Evolutionary conservation across 2,329 filamentous ascomycete genomes (phyloP).

Genomic region (Aspergillus clavatus): DNA sequence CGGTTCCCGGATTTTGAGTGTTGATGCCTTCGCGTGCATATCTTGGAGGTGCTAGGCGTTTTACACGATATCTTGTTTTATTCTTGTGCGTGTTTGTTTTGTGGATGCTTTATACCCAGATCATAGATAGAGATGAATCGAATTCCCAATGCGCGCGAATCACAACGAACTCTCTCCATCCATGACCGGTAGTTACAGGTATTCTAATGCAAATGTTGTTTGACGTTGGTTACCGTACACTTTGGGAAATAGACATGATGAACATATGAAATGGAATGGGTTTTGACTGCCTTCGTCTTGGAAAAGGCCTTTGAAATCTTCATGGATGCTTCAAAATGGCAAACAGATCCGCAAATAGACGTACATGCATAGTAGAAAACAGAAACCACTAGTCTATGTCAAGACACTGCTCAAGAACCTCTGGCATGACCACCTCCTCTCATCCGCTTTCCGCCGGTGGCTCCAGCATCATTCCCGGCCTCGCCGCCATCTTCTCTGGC

Average conservation of each 20-base stretch:
- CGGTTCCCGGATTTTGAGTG: too few species aligned
- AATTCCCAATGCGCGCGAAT: neutral
- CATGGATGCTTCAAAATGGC: neutral
- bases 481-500: constrained; percentile 49
- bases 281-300: neutral
- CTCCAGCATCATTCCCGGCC: constrained; percentile 32
- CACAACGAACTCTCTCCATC: too few species aligned
- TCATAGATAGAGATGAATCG: neutral
- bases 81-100: neutral
- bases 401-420: constrained; percentile 18
- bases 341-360: neutral
- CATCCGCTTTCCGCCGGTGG: constrained; percentile 44
- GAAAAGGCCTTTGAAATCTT: neutral
- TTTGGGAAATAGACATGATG: neutral
- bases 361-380: constrained; percentile 8
- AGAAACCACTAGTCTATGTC: neutral
- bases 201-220: neutral
- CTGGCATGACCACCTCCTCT: constrained; percentile 39
- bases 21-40: too few species aligned
- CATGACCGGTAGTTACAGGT: neutral
- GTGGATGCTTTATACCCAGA: constrained; percentile 1
- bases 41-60: neutral
- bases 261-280: constrained; percentile 5
- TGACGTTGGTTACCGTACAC: constrained; percentile 1
- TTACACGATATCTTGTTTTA: neutral